Conservation (phyloP, 768 basidiomycete genomes). For the Mycena pura region DNA sequence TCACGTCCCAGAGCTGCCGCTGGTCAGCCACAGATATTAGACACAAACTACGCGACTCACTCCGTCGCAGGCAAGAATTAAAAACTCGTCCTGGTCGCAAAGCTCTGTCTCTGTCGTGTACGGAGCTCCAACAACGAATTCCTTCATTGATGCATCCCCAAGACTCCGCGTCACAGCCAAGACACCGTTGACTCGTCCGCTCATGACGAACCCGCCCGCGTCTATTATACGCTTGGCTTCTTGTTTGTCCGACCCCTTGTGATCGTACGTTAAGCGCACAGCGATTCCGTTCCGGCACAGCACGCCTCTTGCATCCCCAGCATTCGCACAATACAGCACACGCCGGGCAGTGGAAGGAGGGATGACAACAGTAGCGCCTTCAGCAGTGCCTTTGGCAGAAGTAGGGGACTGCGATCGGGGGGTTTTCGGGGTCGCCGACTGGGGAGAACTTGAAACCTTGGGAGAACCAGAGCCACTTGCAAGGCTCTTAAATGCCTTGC, state of each 20-base stretch:
- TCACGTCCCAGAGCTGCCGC: slow-evolving; percentile 92
- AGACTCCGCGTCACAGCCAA: slow-evolving; percentile 94
- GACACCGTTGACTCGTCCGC: slow-evolving; percentile 97
- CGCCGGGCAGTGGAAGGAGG: slow-evolving; percentile 65
- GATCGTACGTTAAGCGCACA: slow-evolving; percentile 94
- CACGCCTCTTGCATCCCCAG: slow-evolving; percentile 94
- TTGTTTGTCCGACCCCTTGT: slow-evolving; percentile 96
- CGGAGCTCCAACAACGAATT: slow-evolving; percentile 96
- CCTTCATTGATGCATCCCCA: slow-evolving; percentile 98
- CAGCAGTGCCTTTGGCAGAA: slow-evolving; percentile 35
- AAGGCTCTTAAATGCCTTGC: slow-evolving; percentile 61
- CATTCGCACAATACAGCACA: slow-evolving; percentile 94
- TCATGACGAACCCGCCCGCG: slow-evolving; percentile 98
- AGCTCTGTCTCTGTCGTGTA: slow-evolving; percentile 98
- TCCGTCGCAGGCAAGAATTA: slow-evolving; percentile 97
- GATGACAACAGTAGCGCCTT: slow-evolving; percentile 41
- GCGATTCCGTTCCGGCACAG: slow-evolving; percentile 91
- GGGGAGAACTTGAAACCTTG: too few species aligned
- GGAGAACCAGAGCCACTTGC: slow-evolving; percentile 45
- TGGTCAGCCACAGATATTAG: slow-evolving; percentile 19
- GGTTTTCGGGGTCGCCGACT: too few species aligned
- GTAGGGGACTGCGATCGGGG: slow-evolving; percentile 45
- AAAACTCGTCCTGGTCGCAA: slow-evolving; percentile 89
- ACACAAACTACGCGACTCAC: slow-evolving; percentile 55
- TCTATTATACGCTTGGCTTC: slow-evolving; percentile 98